These are phyloP conservation scores for Hippophae gyantsensis DNA, from an alignment of 306 rosid species.

Conservation along the genomic window DNA sequence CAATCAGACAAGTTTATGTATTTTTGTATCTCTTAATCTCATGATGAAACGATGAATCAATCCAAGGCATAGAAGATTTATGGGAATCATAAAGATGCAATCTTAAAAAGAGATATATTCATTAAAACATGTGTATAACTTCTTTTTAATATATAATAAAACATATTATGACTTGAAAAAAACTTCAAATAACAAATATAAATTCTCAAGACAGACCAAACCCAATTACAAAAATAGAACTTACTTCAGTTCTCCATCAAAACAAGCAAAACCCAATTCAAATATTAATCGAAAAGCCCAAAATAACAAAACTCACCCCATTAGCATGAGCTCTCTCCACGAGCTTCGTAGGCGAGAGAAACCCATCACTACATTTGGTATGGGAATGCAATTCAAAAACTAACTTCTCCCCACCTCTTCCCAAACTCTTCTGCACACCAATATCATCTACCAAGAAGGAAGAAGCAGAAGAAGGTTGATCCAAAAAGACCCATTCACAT, in stretches of 20 bases:
- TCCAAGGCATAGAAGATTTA: too few relatives aligned
- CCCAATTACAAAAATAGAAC: not conserved
- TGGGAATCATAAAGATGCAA: too few relatives aligned
- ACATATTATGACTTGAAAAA: not conserved
- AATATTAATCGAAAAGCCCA: not conserved
- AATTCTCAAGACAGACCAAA: not conserved
- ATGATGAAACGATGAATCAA: too few relatives aligned
- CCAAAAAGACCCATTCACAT: conserved; percentile 71
- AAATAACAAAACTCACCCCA: conserved; percentile 48
- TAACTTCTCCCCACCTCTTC: conserved; percentile 52
- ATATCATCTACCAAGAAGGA: conserved; percentile 75
- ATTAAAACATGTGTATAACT: not conserved
- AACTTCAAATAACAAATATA: not conserved
- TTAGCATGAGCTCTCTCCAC: conserved; percentile 76
- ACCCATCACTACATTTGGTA: conserved; percentile 91
- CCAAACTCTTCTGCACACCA: conserved; percentile 60
- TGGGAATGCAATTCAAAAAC: conserved; percentile 87
- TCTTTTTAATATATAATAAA: not conserved
- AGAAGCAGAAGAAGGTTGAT: conserved; percentile 35
- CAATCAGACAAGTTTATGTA: too few relatives aligned
- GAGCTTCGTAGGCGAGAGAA: conserved; percentile 77
- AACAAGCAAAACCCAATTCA: not conserved
- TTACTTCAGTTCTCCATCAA: not conserved
- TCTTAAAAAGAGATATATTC: too few relatives aligned
- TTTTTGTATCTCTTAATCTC: too few relatives aligned